Evolutionary conservation across 768 basidiomycete genomes (phyloP).

Genomic region (Phallus indusiatus): DNA sequence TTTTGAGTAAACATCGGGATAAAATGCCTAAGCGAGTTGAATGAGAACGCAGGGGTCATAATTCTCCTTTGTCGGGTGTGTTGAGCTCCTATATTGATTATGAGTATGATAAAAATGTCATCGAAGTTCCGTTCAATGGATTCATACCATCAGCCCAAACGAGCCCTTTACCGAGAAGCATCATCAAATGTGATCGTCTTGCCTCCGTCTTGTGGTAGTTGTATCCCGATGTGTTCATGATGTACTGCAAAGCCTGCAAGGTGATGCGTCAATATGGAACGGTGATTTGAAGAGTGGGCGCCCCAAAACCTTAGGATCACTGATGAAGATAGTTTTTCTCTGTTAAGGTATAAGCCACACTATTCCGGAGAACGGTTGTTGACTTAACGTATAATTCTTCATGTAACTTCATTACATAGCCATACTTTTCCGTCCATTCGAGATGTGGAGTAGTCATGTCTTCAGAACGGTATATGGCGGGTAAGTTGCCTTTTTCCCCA

Average conservation of each 20-base stretch:
- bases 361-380: background rate
- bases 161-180: no score
- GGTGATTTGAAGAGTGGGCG: background rate
- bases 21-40: slow-evolving; percentile 17
- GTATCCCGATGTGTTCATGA: slow-evolving; percentile 35
- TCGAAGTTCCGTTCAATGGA: no score
- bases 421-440: slow-evolving; percentile 24
- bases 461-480: slow-evolving; percentile 19
- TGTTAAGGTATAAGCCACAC: background rate
- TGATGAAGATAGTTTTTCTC: background rate
- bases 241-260: slow-evolving; percentile 26
- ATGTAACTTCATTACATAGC: slow-evolving; percentile 17
- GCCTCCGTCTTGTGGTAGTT: slow-evolving; percentile 28
- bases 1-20: slow-evolving; percentile 17
- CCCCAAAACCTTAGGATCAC: slow-evolving; percentile 1
- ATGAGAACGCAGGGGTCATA: no score
- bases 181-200: background rate
- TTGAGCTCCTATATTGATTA: slow-evolving; percentile 11
- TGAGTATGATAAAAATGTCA: background rate
- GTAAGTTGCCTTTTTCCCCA: slow-evolving; percentile 19
- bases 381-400: slow-evolving; percentile 5
- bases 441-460: slow-evolving; percentile 20
- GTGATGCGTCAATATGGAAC: background rate
- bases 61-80: slow-evolving; percentile 23
- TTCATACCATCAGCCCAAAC: slow-evolving; percentile 13